These are phyloP conservation scores for Cymbopogon flexuosus DNA, from an alignment of 202 grass and related monocot genomes.

Conservation along the genomic window DNA sequence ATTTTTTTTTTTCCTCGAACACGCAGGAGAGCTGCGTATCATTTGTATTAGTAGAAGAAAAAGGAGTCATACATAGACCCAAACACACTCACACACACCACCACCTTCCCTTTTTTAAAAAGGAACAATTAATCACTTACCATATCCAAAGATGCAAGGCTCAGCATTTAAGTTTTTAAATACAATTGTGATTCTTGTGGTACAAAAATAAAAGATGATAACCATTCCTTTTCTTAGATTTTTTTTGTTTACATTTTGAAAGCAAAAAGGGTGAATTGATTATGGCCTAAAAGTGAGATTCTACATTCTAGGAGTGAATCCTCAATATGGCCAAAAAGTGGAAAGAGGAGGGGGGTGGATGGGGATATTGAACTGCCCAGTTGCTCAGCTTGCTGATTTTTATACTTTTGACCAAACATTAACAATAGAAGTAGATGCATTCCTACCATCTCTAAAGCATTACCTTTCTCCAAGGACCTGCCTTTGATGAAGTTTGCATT, in stretches of 20 bases:
- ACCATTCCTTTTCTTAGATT: background rate
- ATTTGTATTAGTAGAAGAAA: too few relatives aligned
- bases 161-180: background rate
- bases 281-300: background rate
- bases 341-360: background rate
- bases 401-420: background rate
- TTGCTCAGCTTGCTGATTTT: background rate
- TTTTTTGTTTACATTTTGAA: background rate
- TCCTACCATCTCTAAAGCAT: background rate
- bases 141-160: constrained; percentile 18
- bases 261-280: background rate
- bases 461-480: constrained; percentile 82
- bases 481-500: constrained; percentile 63
- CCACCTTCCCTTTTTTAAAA: too few relatives aligned
- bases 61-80: too few relatives aligned
- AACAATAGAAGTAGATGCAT: constrained; percentile 24
- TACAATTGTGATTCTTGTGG: background rate
- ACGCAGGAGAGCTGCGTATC: too few relatives aligned
- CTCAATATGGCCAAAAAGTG: background rate
- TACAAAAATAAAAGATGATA: background rate
- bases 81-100: too few relatives aligned
- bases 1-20: too few relatives aligned
- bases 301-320: background rate
- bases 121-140: constrained; percentile 7
- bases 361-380: background rate